Conservation (phyloP, 1,284 basidiomycete species). For the Cutaneotrichosporon sp. region DNA sequence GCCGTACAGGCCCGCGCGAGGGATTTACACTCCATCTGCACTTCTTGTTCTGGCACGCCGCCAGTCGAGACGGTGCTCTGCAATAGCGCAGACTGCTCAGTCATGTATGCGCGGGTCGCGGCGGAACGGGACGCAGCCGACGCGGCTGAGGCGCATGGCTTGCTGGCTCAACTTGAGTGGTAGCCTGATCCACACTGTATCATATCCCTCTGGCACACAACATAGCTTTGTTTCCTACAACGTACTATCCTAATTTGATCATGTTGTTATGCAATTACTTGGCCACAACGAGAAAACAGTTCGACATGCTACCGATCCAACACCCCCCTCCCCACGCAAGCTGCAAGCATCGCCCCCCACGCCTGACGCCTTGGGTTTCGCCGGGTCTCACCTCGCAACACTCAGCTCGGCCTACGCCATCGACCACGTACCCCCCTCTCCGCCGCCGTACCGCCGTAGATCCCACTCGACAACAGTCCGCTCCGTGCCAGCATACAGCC, state of each 20-base stretch:
- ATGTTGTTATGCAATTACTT: slow-evolving; percentile 7
- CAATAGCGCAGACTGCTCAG: slow-evolving; percentile 78
- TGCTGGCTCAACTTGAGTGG: slow-evolving; percentile 32
- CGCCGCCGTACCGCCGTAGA: slow-evolving; percentile 40
- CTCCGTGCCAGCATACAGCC: slow-evolving; percentile 52
- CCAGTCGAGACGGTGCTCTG: slow-evolving; percentile 67
- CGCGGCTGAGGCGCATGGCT: slow-evolving; percentile 30
- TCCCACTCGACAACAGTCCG: slow-evolving; percentile 53
- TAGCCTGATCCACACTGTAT: neutral
- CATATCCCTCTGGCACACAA: neutral
- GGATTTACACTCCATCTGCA: slow-evolving; percentile 67
- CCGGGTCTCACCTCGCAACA: neutral
- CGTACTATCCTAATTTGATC: slow-evolving; percentile 4
- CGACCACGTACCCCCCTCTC: slow-evolving; percentile 40
- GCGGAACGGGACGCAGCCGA: slow-evolving; percentile 61
- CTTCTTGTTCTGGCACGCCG: slow-evolving; percentile 63
- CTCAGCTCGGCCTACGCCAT: slow-evolving; percentile 31
- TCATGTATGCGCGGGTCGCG: slow-evolving; percentile 71
- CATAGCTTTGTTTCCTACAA: slow-evolving; percentile 8
- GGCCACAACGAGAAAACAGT: neutral
- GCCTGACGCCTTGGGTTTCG: neutral
- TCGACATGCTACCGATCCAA: neutral
- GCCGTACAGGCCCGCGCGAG: slow-evolving; percentile 62
- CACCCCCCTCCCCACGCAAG: neutral
- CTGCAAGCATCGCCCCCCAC: too few relatives aligned